Percentiles rank a stretch among this genome's conserved stretches.
Conservation (phyloP, 73 alveolate species). For the Paramecium primaurelia region DNA sequence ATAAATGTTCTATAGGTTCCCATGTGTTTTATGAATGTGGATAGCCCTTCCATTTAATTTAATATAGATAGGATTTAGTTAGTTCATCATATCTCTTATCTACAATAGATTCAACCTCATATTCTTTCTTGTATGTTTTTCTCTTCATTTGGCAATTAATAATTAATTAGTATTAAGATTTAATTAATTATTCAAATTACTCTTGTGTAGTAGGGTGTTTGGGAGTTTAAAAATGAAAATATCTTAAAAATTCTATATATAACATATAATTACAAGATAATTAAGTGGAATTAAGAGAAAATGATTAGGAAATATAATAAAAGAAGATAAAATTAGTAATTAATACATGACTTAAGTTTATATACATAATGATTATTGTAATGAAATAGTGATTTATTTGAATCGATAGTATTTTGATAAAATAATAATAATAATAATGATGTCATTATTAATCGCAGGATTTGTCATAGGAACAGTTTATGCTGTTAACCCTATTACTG, state of each 20-base stretch:
- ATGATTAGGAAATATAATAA: neutral
- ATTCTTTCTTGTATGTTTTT: neutral
- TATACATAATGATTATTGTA: neutral
- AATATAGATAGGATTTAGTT: neutral
- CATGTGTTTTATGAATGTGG: neutral
- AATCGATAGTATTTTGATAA: neutral
- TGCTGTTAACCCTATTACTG: conserved; percentile 5
- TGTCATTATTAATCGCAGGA: conserved; percentile 1
- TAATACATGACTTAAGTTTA: neutral
- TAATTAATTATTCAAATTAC: neutral
- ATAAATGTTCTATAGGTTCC: conserved; percentile 42
- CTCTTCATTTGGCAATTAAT: neutral
- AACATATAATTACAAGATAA: neutral
- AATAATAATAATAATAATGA: neutral
- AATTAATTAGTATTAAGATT: neutral
- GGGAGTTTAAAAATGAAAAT: neutral
- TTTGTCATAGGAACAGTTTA: neutral
- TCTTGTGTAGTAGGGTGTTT: neutral
- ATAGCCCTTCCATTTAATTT: conserved; percentile 4
- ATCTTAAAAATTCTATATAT: neutral
- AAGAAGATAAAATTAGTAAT: neutral
- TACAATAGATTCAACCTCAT: neutral
- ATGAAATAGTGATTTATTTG: neutral
- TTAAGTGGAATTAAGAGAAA: neutral
- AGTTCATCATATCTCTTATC: neutral